These are phyloP conservation scores for Aspergillus viridinutans DNA, from an alignment of 2,329 filamentous ascomycete genomes.

Conservation along the genomic window DNA sequence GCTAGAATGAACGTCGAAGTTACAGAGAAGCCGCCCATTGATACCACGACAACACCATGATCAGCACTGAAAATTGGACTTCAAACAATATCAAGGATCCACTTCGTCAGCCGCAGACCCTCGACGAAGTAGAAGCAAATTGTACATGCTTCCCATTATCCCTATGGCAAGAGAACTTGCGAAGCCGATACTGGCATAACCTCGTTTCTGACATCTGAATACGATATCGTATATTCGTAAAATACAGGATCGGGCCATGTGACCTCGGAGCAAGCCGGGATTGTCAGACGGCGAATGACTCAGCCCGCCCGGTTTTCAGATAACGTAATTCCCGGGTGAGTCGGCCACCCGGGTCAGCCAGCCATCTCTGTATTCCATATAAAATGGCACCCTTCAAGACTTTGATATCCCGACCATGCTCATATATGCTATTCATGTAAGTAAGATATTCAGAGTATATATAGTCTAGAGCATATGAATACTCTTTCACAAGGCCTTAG, in stretches of 20 bases:
- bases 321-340: too few relatives aligned
- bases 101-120: not conserved
- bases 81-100: not conserved
- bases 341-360: too few relatives aligned
- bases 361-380: too few relatives aligned
- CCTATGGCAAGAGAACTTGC: not conserved
- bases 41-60: not conserved
- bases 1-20: slow-evolving; percentile 6
- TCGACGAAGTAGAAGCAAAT: slow-evolving; percentile 23
- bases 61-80: not conserved
- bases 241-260: slow-evolving; percentile 14
- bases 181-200: not conserved
- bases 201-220: slow-evolving; percentile 7
- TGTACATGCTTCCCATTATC: slow-evolving; percentile 28
- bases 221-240: slow-evolving; percentile 8
- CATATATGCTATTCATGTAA: too few relatives aligned
- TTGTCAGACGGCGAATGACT: not conserved
- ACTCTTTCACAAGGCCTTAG: too few relatives aligned
- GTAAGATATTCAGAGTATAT: too few relatives aligned
- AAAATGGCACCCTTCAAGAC: too few relatives aligned
- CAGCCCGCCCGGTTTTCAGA: not conserved
- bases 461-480: too few relatives aligned
- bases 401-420: too few relatives aligned
- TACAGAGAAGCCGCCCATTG: not conserved
- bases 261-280: slow-evolving; percentile 19